A percentile compares a stretch with the other conserved stretches of the same genome.
Conservation (phyloP, 2,329 filamentous ascomycete species). For the Nannizziopsis arthrosporioides region DNA sequence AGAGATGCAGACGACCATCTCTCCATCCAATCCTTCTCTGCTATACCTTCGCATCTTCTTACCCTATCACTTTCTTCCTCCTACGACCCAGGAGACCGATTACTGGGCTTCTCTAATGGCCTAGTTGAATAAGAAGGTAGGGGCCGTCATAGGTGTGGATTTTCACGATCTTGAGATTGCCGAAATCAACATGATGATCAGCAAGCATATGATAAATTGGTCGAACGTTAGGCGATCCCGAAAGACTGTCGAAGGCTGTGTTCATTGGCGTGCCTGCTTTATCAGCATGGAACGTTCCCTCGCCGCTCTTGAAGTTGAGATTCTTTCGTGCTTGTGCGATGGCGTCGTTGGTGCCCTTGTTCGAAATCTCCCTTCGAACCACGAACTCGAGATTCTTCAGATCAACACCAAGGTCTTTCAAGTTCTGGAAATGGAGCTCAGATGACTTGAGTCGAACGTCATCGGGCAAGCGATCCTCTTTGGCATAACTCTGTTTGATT, state of each 20-base stretch:
- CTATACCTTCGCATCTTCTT: too few relatives aligned
- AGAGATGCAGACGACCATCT: too few relatives aligned
- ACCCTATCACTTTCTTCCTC: too few relatives aligned
- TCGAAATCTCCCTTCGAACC: background rate
- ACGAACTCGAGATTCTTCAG: slow-evolving; percentile 1
- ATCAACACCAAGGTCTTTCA: background rate
- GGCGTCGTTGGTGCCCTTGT: background rate
- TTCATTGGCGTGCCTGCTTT: background rate
- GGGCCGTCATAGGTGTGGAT: slow-evolving; percentile 1
- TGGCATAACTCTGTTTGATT: background rate
- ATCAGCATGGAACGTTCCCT: background rate
- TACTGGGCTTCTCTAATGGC: background rate
- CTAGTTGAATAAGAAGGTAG: slow-evolving; percentile 1
- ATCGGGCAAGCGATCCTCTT: background rate
- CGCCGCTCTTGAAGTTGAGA: background rate
- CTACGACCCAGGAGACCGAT: too few relatives aligned
- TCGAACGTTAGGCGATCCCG: slow-evolving; percentile 1
- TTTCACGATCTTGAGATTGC: background rate
- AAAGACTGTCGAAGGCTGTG: background rate
- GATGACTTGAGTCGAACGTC: background rate
- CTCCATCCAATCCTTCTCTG: too few relatives aligned
- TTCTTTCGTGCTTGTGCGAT: background rate
- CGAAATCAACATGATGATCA: slow-evolving; percentile 3
- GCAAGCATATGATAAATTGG: background rate
- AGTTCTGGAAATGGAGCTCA: background rate